Evolutionary conservation across 257 asterid species (phyloP).

Genomic region (Solanum lignicaule): DNA sequence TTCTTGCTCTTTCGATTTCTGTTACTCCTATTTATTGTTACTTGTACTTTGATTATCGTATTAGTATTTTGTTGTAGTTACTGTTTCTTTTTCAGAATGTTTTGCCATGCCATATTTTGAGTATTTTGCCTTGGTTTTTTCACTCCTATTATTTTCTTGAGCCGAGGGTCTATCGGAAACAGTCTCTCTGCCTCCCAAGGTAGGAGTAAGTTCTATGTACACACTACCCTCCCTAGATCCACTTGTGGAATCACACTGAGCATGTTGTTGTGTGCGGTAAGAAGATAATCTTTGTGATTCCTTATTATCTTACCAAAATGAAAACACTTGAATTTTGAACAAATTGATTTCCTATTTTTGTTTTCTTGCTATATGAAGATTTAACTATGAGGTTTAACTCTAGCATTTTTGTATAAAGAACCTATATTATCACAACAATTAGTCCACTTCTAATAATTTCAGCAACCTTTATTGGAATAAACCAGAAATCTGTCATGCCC

Average conservation of each 20-base stretch:
- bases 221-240: neutral
- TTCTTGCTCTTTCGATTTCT: neutral
- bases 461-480: neutral
- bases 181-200: neutral
- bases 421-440: neutral
- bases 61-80: neutral
- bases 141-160: neutral
- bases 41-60: neutral
- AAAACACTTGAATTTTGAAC: neutral
- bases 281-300: neutral
- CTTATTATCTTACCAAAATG: neutral
- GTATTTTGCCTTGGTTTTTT: neutral
- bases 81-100: neutral
- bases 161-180: neutral
- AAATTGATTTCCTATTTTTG: neutral
- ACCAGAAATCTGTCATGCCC: neutral
- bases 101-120: neutral
- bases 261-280: conserved; percentile 34
- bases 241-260: neutral
- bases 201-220: neutral
- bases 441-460: neutral
- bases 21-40: neutral
- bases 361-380: neutral
- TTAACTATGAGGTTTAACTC: neutral
- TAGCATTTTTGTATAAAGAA: neutral